Conservation (phyloP, 2,329 filamentous ascomycete species). For the Penicillium sp. region DNA sequence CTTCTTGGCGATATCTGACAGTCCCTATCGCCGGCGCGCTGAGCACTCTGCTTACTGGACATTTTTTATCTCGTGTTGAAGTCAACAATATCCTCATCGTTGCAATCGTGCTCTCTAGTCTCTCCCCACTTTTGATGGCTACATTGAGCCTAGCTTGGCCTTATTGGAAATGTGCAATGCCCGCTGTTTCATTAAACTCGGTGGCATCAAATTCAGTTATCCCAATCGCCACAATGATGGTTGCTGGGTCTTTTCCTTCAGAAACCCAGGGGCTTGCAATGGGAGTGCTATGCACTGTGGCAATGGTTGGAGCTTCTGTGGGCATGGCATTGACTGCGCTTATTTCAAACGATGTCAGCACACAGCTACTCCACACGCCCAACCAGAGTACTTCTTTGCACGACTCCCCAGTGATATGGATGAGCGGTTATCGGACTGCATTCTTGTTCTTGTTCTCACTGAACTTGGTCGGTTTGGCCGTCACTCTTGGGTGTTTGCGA, state of each 20-base stretch:
- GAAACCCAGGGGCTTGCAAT: slow-evolving; percentile 3
- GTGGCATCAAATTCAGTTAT: not conserved
- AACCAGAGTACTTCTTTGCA: not conserved
- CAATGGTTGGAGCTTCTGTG: slow-evolving; percentile 6
- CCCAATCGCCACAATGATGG: not conserved
- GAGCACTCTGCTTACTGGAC: not conserved
- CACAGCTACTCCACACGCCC: not conserved
- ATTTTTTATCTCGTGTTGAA: not conserved
- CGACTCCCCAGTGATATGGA: not conserved
- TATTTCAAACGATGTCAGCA: slow-evolving; percentile 2
- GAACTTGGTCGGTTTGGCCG: not conserved
- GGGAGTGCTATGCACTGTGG: slow-evolving; percentile 6
- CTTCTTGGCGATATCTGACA: slow-evolving; percentile 3
- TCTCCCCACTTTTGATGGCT: slow-evolving; percentile 5
- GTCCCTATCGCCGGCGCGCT: not conserved
- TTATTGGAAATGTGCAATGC: slow-evolving; percentile 1
- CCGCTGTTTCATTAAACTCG: not conserved
- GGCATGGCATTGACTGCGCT: slow-evolving; percentile 2
- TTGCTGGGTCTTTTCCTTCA: not conserved
- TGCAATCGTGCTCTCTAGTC: not conserved
- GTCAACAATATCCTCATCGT: not conserved
- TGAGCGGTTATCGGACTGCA: slow-evolving; percentile 4
- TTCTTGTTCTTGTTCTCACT: slow-evolving; percentile 7
- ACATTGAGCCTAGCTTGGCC: not conserved
- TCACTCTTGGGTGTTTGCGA: not conserved